A percentile compares a stretch with the other conserved stretches of the same genome.
Conservation (phyloP, 2,329 filamentous ascomycete genomes). For the Akanthomyces muscarius region DNA sequence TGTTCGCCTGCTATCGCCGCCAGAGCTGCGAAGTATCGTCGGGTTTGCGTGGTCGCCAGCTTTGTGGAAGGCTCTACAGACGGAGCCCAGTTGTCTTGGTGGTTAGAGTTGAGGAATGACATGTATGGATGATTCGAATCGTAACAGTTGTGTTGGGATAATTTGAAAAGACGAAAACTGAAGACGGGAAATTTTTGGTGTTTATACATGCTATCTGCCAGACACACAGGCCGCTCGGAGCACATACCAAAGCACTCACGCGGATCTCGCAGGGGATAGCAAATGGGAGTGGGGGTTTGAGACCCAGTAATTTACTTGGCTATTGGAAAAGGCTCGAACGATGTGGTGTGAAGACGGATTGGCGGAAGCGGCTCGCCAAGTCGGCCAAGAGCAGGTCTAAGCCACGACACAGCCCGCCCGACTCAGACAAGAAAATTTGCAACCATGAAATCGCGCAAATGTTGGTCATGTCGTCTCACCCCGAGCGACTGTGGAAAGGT, state of each 20-base stretch:
- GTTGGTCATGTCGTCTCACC: neutral
- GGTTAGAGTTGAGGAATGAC: conserved; percentile 1
- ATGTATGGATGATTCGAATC: conserved; percentile 4
- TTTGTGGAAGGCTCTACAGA: conserved; percentile 15
- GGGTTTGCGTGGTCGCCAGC: conserved; percentile 14
- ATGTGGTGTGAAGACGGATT: neutral
- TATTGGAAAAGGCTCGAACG: neutral
- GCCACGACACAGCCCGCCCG: conserved; percentile 14
- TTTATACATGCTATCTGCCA: neutral
- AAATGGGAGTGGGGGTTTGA: neutral
- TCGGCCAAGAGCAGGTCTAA: conserved; percentile 6
- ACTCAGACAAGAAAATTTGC: neutral
- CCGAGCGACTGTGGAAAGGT: neutral
- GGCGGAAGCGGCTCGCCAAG: conserved; percentile 6
- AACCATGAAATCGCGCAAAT: neutral
- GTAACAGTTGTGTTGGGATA: neutral
- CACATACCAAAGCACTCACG: too few species aligned
- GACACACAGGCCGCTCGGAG: neutral
- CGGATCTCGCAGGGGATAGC: neutral
- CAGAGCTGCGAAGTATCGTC: conserved; percentile 17
- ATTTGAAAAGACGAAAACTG: neutral
- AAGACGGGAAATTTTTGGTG: neutral
- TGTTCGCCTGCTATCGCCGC: conserved; percentile 14
- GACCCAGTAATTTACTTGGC: neutral
- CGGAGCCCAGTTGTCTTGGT: conserved; percentile 10